Conservation (phyloP, 140 eudicot species). For the Cichorium intybus region DNA sequence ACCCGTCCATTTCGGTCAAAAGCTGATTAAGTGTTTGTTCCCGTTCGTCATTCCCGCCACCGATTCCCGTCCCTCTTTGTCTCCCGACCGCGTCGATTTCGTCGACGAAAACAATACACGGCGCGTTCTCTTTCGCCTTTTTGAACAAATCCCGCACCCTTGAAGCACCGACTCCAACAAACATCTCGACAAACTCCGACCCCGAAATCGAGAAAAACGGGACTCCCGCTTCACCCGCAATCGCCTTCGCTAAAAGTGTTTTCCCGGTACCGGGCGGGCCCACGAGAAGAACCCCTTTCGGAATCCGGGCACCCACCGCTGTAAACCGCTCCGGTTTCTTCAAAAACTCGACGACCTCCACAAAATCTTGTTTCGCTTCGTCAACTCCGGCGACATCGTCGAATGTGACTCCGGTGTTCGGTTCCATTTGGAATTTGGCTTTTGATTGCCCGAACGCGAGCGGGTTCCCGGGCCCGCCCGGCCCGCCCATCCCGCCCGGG, state of each 20-base stretch:
- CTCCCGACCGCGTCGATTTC: constrained; percentile 99
- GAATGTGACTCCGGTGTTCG: constrained; percentile 95
- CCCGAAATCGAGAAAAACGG: constrained; percentile 96
- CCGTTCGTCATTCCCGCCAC: constrained; percentile 94
- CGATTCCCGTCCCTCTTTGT: constrained; percentile 94
- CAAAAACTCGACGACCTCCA: constrained; percentile 95
- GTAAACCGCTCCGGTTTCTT: constrained; percentile 98
- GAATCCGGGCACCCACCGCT: constrained; percentile 94
- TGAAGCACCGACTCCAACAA: constrained; percentile 99
- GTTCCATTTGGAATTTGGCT: constrained; percentile 98
- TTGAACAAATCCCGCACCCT: constrained; percentile 93
- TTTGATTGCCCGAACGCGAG: constrained; percentile 86
- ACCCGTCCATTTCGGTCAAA: constrained; percentile 96
- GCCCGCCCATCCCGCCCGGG: constrained; percentile 98
- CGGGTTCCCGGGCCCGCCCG: constrained; percentile 96
- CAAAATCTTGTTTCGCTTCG: constrained; percentile 94
- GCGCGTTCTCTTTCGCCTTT: constrained; percentile 96
- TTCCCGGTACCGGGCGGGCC: constrained; percentile 99
- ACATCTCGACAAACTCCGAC: constrained; percentile 97
- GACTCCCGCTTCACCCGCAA: constrained; percentile 99
- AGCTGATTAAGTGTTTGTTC: constrained; percentile 96
- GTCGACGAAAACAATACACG: constrained; percentile 96
- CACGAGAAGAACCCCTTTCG: constrained; percentile 94
- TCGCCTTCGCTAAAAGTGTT: constrained; percentile 91
- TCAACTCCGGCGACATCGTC: constrained; percentile 98